Evolutionary conservation across 2,329 filamentous ascomycete species (phyloP).

Genomic region (Fusarium sp.): DNA sequence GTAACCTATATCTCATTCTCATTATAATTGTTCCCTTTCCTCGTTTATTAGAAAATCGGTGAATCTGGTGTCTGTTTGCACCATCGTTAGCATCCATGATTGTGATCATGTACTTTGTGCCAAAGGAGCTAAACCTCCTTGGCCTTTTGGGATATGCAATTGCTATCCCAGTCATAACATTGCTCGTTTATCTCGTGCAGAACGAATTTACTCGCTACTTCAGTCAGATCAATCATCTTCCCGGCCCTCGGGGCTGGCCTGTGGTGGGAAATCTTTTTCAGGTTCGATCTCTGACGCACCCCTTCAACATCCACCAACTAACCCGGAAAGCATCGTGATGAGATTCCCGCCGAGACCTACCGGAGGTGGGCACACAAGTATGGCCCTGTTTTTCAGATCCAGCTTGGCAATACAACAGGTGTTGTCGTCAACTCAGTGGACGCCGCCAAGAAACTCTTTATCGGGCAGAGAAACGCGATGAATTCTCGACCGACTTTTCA

Average conservation of each 20-base stretch:
- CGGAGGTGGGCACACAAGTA: slow-evolving; percentile 43
- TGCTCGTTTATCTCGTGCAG: neutral
- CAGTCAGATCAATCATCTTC: neutral
- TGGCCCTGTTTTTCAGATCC: slow-evolving; percentile 48
- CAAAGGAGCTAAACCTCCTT: neutral
- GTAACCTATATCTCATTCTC: neutral
- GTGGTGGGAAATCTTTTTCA: slow-evolving; percentile 22
- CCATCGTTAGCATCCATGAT: neutral
- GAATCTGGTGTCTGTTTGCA: neutral
- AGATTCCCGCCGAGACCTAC: slow-evolving; percentile 39
- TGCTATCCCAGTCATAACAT: neutral
- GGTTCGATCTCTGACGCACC: neutral
- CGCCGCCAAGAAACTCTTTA: slow-evolving; percentile 69
- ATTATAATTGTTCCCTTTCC: neutral
- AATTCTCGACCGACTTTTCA: slow-evolving; percentile 71
- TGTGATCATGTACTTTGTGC: neutral
- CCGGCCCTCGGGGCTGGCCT: slow-evolving; percentile 11
- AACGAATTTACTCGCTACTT: slow-evolving; percentile 3
- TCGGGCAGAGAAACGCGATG: slow-evolving; percentile 69
- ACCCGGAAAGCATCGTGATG: neutral
- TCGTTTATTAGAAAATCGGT: neutral
- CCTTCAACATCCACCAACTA: neutral
- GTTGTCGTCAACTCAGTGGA: slow-evolving; percentile 73
- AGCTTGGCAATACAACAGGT: slow-evolving; percentile 60
- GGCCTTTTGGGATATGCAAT: neutral